Percentiles rank a stretch among this genome's conserved stretches.
Evolutionary conservation across 208 protist species (phyloP).

Genomic region (Leishmania major): DNA sequence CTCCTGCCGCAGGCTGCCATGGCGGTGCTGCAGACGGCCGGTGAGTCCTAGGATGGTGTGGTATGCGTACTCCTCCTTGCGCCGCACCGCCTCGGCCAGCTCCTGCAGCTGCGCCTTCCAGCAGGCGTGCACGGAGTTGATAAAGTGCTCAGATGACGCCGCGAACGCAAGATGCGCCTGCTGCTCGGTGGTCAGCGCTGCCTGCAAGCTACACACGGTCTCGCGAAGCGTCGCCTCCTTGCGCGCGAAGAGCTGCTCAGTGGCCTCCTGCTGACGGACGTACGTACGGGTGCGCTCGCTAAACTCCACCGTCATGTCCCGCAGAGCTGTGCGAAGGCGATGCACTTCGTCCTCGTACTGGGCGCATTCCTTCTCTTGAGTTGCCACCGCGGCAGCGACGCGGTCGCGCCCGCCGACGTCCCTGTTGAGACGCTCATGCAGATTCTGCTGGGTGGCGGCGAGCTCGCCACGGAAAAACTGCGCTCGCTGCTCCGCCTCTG

Average conservation of each 20-base stretch:
- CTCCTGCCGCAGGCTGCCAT: conserved; percentile 20
- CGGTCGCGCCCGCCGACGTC: conserved; percentile 14
- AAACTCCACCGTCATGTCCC: conserved; percentile 66
- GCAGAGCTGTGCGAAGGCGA: conserved; percentile 44
- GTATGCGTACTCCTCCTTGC: conserved; percentile 11
- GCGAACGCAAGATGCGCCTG: neutral
- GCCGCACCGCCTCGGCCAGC: conserved; percentile 6
- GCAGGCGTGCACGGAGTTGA: conserved; percentile 6
- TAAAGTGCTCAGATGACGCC: neutral
- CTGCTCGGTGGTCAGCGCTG: conserved; percentile 1
- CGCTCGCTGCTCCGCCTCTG: conserved; percentile 19
- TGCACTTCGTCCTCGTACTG: conserved; percentile 43
- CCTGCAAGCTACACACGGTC: conserved; percentile 22
- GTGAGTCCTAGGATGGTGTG: conserved; percentile 12
- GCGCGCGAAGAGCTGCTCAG: conserved; percentile 34
- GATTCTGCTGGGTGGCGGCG: conserved; percentile 14
- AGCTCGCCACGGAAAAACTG: conserved; percentile 34
- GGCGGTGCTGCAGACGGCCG: conserved; percentile 25
- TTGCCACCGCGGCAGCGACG: neutral
- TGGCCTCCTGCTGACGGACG: conserved; percentile 56
- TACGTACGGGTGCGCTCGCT: conserved; percentile 59
- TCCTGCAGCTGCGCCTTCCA: conserved; percentile 12
- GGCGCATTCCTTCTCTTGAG: conserved; percentile 13
- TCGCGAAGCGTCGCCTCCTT: conserved; percentile 39
- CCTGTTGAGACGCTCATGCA: conserved; percentile 11